Evolutionary conservation across 176 grass and related monocot genomes (phyloP).

Genomic region (Poa pratensis): DNA sequence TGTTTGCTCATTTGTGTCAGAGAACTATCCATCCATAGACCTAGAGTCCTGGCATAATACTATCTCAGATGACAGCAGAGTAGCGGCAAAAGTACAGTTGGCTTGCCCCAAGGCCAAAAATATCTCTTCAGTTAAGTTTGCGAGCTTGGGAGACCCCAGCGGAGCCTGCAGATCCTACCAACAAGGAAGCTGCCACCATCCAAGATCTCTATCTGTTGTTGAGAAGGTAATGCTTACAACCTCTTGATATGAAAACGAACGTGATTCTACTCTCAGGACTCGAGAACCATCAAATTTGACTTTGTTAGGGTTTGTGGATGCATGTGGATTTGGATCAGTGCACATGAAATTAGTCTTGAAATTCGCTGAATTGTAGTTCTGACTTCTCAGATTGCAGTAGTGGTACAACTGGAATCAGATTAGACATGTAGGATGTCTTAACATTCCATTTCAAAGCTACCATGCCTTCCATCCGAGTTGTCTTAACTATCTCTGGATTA

Average conservation of each 20-base stretch:
- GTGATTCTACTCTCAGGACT: constrained; percentile 21
- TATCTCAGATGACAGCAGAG: constrained; percentile 9
- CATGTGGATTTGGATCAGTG: constrained; percentile 52
- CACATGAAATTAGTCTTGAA: constrained; percentile 58
- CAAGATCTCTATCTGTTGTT: constrained; percentile 58
- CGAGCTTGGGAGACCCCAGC: constrained; percentile 83
- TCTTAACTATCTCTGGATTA: neutral
- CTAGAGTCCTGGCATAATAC: constrained; percentile 58
- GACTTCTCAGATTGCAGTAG: constrained; percentile 15
- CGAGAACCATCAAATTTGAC: constrained; percentile 35
- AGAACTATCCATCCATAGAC: constrained; percentile 64
- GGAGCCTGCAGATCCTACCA: constrained; percentile 69
- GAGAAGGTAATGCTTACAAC: constrained; percentile 68
- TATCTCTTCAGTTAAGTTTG: constrained; percentile 76
- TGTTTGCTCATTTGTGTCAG: constrained; percentile 72
- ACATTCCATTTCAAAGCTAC: constrained; percentile 24
- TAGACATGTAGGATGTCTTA: constrained; percentile 15
- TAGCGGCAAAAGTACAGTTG: constrained; percentile 49
- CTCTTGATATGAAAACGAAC: constrained; percentile 29
- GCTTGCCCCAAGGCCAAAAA: constrained; percentile 68
- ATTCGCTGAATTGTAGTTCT: constrained; percentile 34
- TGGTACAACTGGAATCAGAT: constrained; percentile 39
- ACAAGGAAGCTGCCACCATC: constrained; percentile 78
- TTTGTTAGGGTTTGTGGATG: constrained; percentile 26
- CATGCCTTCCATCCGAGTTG: constrained; percentile 24